A percentile compares a stretch with the other conserved stretches of the same genome.
phyloP scores from a whole-genome alignment of 2,329 filamentous ascomycete genomes.

The Talaromyces sp. region DNA sequence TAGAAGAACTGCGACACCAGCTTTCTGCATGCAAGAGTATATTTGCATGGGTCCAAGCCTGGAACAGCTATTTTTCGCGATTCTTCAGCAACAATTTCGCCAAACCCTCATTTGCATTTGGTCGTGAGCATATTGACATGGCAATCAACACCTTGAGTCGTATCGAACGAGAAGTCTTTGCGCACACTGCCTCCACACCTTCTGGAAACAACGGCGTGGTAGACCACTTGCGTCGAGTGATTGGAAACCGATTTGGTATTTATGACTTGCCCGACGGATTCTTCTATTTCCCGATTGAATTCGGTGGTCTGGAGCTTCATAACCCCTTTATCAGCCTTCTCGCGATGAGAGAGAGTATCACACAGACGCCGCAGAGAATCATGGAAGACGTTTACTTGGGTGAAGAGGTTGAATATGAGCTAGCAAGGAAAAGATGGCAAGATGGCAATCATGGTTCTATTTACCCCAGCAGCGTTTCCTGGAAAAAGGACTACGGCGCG shows the following conservation, averaged over 20 bases:
- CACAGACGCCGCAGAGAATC: slow-evolving; percentile 29
- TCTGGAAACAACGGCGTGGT: slow-evolving; percentile 42
- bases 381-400: slow-evolving; percentile 32
- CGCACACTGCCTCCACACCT: slow-evolving; percentile 20
- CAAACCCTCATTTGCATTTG: slow-evolving; percentile 51
- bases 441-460: slow-evolving; percentile 17
- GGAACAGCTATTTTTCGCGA: slow-evolving; percentile 53
- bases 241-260: slow-evolving; percentile 50
- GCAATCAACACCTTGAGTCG: slow-evolving; percentile 49
- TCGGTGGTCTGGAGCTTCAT: slow-evolving; percentile 48
- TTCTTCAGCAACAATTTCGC: slow-evolving; percentile 58
- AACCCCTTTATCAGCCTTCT: slow-evolving; percentile 49
- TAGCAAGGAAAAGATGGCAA: slow-evolving; percentile 29
- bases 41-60: slow-evolving; percentile 56
- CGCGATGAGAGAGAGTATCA: slow-evolving; percentile 42
- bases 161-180: slow-evolving; percentile 50
- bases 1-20: slow-evolving; percentile 55
- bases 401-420: slow-evolving; percentile 54
- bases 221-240: slow-evolving; percentile 51
- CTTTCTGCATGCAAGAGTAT: slow-evolving; percentile 52
- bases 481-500: background rate
- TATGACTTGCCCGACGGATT: slow-evolving; percentile 47
- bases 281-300: slow-evolving; percentile 49
- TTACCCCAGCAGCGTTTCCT: background rate
- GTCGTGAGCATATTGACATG: slow-evolving; percentile 51